phyloP scores from a whole-genome alignment of 495 filamentous ascomycete genomes.

The Podospora pseudopauciseta region DNA sequence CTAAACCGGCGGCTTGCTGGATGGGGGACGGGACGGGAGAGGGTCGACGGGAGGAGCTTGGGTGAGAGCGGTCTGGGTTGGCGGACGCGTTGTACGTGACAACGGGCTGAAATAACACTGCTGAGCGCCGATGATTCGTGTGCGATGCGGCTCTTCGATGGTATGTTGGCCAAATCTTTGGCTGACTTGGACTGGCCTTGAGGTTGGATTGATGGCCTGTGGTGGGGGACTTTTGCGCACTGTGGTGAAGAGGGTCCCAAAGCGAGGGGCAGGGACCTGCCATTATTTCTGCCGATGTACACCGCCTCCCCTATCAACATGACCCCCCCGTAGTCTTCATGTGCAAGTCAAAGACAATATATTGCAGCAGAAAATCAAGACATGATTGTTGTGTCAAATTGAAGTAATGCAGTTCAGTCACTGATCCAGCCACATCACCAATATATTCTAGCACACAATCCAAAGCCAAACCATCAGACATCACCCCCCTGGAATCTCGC shows the following conservation, averaged over 20 bases:
- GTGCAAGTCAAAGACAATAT: background rate
- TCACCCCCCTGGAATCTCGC: background rate
- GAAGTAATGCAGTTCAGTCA: background rate
- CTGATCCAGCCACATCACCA: background rate
- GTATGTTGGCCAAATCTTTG: conserved; percentile 1
- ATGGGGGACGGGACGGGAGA: background rate
- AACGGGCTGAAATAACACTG: background rate
- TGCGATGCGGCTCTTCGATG: background rate
- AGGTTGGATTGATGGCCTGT: background rate
- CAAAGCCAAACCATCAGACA: background rate
- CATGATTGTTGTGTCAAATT: background rate
- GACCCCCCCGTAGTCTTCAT: background rate
- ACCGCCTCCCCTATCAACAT: background rate
- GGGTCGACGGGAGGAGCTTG: background rate
- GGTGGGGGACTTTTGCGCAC: background rate
- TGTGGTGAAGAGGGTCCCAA: background rate
- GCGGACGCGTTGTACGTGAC: background rate
- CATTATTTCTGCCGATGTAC: background rate
- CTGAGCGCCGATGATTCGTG: background rate
- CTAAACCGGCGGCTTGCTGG: background rate
- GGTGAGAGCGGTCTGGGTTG: background rate
- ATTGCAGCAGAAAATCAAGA: background rate
- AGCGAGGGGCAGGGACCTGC: background rate
- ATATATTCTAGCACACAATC: background rate
- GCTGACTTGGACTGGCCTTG: background rate